Evolutionary conservation across 2,329 filamentous ascomycete species (phyloP), one percentile per base, ranked within the genome.

Genomic region (Tricladium varicosporioides): DNA sequence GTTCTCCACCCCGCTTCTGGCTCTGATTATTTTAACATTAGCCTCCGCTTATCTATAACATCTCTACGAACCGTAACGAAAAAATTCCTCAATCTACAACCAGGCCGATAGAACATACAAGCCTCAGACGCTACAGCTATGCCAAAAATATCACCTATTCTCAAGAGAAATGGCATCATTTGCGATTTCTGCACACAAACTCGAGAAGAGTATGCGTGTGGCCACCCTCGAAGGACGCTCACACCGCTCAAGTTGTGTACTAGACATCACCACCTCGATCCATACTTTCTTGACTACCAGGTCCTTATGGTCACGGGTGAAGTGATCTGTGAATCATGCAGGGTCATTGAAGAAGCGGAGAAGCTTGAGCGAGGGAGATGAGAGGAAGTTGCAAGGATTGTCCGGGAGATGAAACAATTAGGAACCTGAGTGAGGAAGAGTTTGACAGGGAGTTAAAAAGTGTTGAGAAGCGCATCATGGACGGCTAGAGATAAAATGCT

Each of bases 131-230:
- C 9, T 10, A 10, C 36, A 40, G 9, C 9, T 2, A 40, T 40
- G 36, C 3, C 36, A 40, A 40, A 2, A 4, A 40, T 13, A 40
- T 4, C 36, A 40, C 31, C 48, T 8, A 32, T 49, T n/a, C 48
- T 51, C 48, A 51, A 51, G 32, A 51, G 19, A 19, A 51, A 43
- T 4, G 48, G 48, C 19, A 51, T 51, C 15, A 43, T 51, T 15
- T 50, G 48, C 48, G 32, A 51, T 19, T 10, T 19, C 9, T 51
- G 48, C 33, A 36, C 27, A 32, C 48, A 51, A 42, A 16, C 15
- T 4, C 48, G 40, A 51, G 27, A 32, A 5, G 48, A 51, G 14
- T 51, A 19, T 15, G 48, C 33, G 5, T 51, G 48, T 14, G 16
- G 48, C 1, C 48, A 51, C n/a, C 31, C 19, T 5, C 16, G 19